Base-by-base conservation (phyloP, 108 stramenopile species). In the Schizochytrium sp. region DNA sequence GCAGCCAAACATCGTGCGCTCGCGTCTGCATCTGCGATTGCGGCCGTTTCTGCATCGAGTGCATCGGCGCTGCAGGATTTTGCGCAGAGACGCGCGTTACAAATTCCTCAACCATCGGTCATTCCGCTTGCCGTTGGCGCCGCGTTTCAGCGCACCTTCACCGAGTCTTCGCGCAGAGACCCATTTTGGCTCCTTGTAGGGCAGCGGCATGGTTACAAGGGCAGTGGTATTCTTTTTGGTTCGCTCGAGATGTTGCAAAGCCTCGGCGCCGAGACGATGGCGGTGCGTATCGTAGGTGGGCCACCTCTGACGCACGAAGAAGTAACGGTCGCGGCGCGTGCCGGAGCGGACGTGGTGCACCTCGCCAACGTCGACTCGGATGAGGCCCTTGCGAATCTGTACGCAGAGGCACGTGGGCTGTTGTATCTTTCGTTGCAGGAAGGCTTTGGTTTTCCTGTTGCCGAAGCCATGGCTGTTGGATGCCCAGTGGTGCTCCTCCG, bases 391-490 rank as follows among this genome's bases (percentile, higher is more conserved):
- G 90, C 89, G 14, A 44, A 5, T 41, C n/a, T 57, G 23, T 92
- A 92, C 59, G 14, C 29, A 14, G 90, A 89, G n/a, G 90, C 91
- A 3, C 57, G 25, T 5, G 91, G 72, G n/a, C 88, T 90, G 44
- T 53, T 89, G 16, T 90, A 92, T 44, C 21, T 90, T 19, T 88
- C 90, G 28, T 18, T 90, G 19, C 72, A 57, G 43, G 91, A 92
- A 51, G 91, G 91, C 5, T 92, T 92, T 72, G 91, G 91, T 5
- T 55, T 90, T 34, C 90, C 91, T 5, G 88, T 92, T 19, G 72
- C 76, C 59, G 90, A 92, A 58, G 91, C 91, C n/a, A 58, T 92
- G 57, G 88, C 90, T 5, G 87, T 45, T 8, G 87, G 87, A 6
- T 87, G 76, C 76, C 76, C 76, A 12, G 76, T 83, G n/a, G 76